Evolutionary conservation across 2,329 filamentous ascomycete genomes (phyloP), one percentile per base, ranked within the genome.

Genomic region (Beauveria australis): DNA sequence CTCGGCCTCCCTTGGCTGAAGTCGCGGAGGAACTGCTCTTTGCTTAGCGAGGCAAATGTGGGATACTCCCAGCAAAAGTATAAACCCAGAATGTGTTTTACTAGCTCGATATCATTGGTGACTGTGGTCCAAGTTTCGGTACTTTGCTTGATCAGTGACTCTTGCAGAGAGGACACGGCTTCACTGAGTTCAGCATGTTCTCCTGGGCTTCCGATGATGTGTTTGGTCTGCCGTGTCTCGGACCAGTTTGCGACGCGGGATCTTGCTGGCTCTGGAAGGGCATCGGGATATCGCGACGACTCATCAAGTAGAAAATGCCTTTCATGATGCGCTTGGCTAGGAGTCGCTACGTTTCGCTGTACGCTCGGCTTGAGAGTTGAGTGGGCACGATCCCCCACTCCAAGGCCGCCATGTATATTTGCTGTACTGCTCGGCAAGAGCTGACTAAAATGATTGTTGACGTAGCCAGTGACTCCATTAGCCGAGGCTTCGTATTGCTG

Each of bases 61-160:
- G 88, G 86, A 69, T 91, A 89, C 64, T 88, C 84, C 82, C 87
- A 91, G 74, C 85, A 88, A 65, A 90, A 90, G 72, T 89, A 90
- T 40, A 89, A 74, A 0, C 81, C 78, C 58, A 89, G 72, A 8
- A 89, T 76, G 65, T 87, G 85, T 62, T 85, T 78, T 1, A 89
- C 82, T 26, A 89, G 78, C 10, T 70, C 73, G 14, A 75, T 67
- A 64, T 89, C 85, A 3, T 70, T 68, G 2, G 85, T 88, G 43
- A 46, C 43, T 12, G 43, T 24, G 19, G 43, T 46, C 43, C 43
- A 46, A 8, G 43, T 46, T 22, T 22, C n/a, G 18, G n/a, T 12
- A 19, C 18, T 19, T 19, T 22, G 43, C 43, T 22, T 46, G 18
- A 46, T 19, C n/a, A 46, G 3, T 12, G 43, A 22, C 18, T 46